Evolutionary conservation across 345 rosid species (phyloP).

Genomic region (Aquilaria yunnanensis): DNA sequence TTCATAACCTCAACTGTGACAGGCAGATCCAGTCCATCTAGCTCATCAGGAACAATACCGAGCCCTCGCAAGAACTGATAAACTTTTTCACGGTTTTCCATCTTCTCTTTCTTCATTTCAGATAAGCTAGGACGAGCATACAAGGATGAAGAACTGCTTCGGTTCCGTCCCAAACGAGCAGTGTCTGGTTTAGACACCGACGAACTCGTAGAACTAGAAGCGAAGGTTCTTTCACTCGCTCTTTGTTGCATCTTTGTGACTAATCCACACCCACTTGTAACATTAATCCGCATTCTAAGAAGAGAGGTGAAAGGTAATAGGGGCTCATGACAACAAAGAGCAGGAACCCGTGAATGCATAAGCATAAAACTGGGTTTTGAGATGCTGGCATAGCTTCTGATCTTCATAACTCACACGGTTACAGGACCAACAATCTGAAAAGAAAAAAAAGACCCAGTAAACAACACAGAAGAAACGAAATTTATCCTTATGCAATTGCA

Average conservation of each 20-base stretch:
- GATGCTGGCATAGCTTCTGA: constrained; percentile 45
- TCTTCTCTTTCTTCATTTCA: constrained; percentile 62
- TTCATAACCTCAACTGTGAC: constrained; percentile 74
- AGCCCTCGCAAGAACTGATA: constrained; percentile 61
- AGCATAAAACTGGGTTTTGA: constrained; percentile 48
- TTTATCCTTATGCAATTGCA: too few species aligned
- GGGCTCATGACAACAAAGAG: constrained; percentile 24
- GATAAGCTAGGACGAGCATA: constrained; percentile 67
- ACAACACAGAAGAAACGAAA: neutral
- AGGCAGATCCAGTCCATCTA: constrained; percentile 91
- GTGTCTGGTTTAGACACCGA: constrained; percentile 24
- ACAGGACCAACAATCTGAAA: constrained; percentile 16
- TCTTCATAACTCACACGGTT: constrained; percentile 33
- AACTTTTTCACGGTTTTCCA: constrained; percentile 67
- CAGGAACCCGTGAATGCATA: constrained; percentile 53
- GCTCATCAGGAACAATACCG: constrained; percentile 71
- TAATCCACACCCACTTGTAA: constrained; percentile 22
- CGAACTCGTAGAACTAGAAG: constrained; percentile 36
- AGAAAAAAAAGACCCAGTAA: neutral
- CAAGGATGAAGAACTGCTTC: constrained; percentile 45
- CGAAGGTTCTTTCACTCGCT: constrained; percentile 38
- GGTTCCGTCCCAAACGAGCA: constrained; percentile 28
- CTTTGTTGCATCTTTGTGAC: constrained; percentile 31
- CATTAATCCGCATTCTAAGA: constrained; percentile 24
- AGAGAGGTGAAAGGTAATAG: constrained; percentile 19